Conservation (phyloP, 2,329 filamentous ascomycete species). For the Pseudogymnoascus sp. region DNA sequence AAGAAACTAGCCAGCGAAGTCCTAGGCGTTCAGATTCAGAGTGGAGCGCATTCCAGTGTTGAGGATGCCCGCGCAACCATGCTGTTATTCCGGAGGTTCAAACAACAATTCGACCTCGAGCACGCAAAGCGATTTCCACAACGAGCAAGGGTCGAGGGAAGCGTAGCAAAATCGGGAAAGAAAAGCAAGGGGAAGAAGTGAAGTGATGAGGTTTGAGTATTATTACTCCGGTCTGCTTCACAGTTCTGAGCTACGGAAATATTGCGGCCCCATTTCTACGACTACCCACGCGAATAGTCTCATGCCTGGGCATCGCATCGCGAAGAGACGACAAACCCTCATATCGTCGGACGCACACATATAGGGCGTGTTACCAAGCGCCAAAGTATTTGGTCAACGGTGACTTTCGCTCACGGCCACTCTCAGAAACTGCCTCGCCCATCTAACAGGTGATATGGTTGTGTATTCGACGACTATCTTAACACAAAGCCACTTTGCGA, state of each 20-base stretch:
- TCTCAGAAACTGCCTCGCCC: not conserved
- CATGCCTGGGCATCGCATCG: not conserved
- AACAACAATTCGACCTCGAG: slow-evolving; percentile 76
- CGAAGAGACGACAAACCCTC: not conserved
- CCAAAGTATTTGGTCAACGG: not conserved
- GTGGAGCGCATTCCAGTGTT: slow-evolving; percentile 55
- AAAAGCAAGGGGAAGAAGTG: slow-evolving; percentile 36
- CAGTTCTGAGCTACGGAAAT: not conserved
- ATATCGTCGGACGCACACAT: not conserved
- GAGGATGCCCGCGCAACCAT: slow-evolving; percentile 84
- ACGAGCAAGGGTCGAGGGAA: slow-evolving; percentile 18
- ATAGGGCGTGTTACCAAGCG: not conserved
- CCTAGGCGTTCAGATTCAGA: slow-evolving; percentile 53
- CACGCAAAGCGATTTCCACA: slow-evolving; percentile 57
- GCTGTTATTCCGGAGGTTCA: slow-evolving; percentile 76
- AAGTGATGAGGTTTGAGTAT: slow-evolving; percentile 12
- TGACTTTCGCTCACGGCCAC: not conserved
- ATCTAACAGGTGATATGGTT: not conserved
- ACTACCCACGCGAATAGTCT: not conserved
- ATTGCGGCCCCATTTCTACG: not conserved
- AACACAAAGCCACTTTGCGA: not conserved
- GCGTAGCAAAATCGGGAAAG: slow-evolving; percentile 9
- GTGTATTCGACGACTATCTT: not conserved
- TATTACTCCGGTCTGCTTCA: not conserved
- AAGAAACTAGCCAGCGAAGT: slow-evolving; percentile 48